Evolutionary conservation across 169 alveolate genomes (phyloP).

Genomic region (Plasmodium berghei): DNA sequence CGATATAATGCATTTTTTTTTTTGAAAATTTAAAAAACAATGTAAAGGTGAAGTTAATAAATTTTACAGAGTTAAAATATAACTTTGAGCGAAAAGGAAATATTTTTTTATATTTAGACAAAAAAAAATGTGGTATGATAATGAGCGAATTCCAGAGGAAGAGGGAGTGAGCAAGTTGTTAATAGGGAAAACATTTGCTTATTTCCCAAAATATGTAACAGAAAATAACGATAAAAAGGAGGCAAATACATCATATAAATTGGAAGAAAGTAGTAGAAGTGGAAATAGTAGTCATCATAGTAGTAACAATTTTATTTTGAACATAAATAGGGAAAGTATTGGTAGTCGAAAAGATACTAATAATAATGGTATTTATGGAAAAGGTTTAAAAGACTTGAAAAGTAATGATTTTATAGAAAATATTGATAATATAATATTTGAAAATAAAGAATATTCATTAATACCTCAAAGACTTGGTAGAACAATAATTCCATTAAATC

Average conservation of each 20-base stretch:
- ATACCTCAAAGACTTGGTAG: constrained; percentile 53
- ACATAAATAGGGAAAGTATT: background rate
- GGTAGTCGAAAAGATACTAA: background rate
- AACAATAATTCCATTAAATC: constrained; percentile 64
- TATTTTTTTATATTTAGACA: background rate
- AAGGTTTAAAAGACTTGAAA: background rate
- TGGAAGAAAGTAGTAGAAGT: background rate
- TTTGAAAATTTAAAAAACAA: no score
- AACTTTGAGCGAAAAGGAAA: no score
- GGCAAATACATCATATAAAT: background rate
- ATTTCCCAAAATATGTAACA: constrained; percentile 36
- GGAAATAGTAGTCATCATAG: background rate
- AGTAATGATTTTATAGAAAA: constrained; percentile 2
- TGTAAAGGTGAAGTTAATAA: no score
- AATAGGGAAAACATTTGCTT: constrained; percentile 65
- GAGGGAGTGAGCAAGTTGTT: constrained; percentile 60
- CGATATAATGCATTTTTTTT: no score
- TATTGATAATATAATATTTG: constrained; percentile 15
- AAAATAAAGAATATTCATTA: constrained; percentile 34
- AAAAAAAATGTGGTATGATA: constrained; percentile 68
- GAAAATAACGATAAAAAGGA: constrained; percentile 7
- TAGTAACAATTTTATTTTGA: background rate
- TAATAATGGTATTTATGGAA: background rate
- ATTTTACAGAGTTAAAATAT: no score
- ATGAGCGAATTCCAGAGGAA: constrained; percentile 63